Evolutionary conservation across 805 yeast genomes (phyloP).

Genomic region (Wickerhamomyces queroliae): DNA sequence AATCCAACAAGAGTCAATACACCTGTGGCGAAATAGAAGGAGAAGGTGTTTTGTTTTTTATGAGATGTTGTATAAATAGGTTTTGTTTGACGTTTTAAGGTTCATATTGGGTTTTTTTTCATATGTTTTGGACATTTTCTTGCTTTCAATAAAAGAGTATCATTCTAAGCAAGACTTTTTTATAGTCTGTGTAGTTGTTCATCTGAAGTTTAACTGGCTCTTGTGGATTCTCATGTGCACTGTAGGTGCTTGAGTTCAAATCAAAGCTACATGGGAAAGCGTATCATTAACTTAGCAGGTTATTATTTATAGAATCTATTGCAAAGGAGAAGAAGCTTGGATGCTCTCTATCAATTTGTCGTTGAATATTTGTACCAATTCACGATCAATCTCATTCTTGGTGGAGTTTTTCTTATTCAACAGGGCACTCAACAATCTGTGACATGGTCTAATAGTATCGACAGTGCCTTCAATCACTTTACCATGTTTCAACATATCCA

Average conservation of each 20-base stretch:
- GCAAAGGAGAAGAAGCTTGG: conserved; percentile 4
- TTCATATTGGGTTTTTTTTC: not conserved
- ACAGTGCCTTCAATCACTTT: not conserved
- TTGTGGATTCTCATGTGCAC: too few species aligned
- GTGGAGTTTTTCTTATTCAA: conserved; percentile 2
- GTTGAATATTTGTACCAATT: conserved; percentile 9
- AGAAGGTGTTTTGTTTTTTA: not conserved
- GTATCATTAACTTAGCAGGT: too few species aligned
- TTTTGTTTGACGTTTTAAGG: not conserved
- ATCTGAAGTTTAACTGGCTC: too few species aligned
- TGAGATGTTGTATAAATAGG: not conserved
- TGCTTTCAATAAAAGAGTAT: not conserved
- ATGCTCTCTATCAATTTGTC: conserved; percentile 15
- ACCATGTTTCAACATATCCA: conserved; percentile 3
- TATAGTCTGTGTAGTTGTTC: too few species aligned
- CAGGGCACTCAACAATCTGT: conserved; percentile 3
- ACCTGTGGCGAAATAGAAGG: conserved; percentile 1
- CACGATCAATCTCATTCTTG: not conserved
- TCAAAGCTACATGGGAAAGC: too few species aligned
- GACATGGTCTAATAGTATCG: conserved; percentile 3
- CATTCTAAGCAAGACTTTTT: too few species aligned
- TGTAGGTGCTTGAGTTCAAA: too few species aligned
- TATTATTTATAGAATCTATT: not conserved
- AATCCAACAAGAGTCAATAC: conserved; percentile 9
- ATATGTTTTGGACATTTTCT: not conserved